A percentile compares a stretch with the other conserved stretches of the same genome.
Conservation (phyloP, 108 stramenopile species). For the Fistulifera pelliculosa region DNA sequence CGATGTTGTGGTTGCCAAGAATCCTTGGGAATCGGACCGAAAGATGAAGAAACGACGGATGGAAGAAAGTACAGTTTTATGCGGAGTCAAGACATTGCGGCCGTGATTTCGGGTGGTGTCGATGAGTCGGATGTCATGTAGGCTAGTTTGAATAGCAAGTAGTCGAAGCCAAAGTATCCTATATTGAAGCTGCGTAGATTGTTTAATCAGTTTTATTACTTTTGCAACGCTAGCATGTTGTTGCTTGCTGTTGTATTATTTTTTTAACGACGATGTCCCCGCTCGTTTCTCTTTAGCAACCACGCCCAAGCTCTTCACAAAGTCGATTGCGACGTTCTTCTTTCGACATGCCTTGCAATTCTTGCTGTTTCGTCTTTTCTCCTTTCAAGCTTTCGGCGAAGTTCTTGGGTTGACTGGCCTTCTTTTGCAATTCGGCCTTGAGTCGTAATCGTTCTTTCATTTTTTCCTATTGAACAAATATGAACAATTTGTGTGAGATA, state of each 20-base stretch:
- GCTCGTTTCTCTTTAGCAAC: constrained; percentile 39
- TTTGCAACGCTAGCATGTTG: background rate
- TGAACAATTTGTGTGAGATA: constrained; percentile 14
- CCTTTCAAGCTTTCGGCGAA: constrained; percentile 47
- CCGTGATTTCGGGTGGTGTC: constrained; percentile 52
- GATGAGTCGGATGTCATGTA: constrained; percentile 6
- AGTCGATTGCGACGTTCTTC: constrained; percentile 62
- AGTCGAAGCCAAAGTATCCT: background rate
- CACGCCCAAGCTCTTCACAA: constrained; percentile 80
- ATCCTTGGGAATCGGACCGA: constrained; percentile 91
- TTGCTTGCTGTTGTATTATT: background rate
- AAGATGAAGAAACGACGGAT: constrained; percentile 79
- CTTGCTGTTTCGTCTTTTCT: constrained; percentile 58
- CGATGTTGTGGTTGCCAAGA: constrained; percentile 73
- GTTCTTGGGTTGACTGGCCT: constrained; percentile 37
- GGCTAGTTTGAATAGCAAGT: constrained; percentile 3
- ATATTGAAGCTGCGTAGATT: too few relatives aligned
- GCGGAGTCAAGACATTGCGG: constrained; percentile 72
- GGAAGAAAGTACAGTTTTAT: constrained; percentile 84
- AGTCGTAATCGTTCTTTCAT: constrained; percentile 55
- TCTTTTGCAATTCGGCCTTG: constrained; percentile 70
- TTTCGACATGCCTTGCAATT: constrained; percentile 44
- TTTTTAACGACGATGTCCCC: background rate
- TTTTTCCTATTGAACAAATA: constrained; percentile 19
- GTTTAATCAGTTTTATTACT: background rate